Percentiles rank a stretch among this genome's conserved stretches.
Conservation (phyloP, 208 protist species). For the Angomonas deanei region DNA sequence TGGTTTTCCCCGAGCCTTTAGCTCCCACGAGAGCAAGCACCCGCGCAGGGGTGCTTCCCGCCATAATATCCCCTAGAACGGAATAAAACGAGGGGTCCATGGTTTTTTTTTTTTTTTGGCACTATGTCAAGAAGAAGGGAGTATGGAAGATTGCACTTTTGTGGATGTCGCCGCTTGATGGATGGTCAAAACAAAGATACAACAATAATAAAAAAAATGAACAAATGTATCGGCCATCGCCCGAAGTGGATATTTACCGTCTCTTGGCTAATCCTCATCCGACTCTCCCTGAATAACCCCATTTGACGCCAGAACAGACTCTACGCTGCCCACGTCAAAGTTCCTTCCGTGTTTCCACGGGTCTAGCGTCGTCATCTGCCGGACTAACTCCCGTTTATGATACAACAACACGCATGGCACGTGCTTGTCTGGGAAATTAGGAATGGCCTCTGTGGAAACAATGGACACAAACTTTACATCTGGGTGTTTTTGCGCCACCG, state of each 20-base stretch:
- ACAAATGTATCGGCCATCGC: not conserved
- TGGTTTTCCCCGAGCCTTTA: not conserved
- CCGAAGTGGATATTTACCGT: not conserved
- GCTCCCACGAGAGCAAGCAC: not conserved
- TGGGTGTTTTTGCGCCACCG: conserved; percentile 57
- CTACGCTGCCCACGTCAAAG: conserved; percentile 42
- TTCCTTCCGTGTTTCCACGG: conserved; percentile 38
- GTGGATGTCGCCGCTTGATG: not conserved
- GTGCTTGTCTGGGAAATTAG: conserved; percentile 70
- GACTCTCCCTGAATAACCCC: conserved; percentile 41
- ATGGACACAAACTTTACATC: conserved; percentile 84
- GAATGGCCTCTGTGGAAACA: conserved; percentile 69
- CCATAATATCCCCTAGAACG: not conserved
- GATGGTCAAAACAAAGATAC: not conserved
- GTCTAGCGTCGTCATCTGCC: conserved; percentile 64
- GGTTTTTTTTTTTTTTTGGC: not conserved
- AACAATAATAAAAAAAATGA: conserved; percentile 11
- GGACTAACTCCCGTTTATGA: conserved; percentile 44
- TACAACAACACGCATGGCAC: conserved; percentile 85
- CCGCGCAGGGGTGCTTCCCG: not conserved
- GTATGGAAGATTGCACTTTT: not conserved
- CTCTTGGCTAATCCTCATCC: conserved; percentile 4
- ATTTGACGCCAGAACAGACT: conserved; percentile 36
- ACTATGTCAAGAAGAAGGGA: too few species aligned
- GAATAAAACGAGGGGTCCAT: not conserved